Percentiles rank a stretch among this genome's conserved stretches.
phyloP scores from a whole-genome alignment of 2,329 filamentous ascomycete genomes.

The Orbilia javanica region DNA sequence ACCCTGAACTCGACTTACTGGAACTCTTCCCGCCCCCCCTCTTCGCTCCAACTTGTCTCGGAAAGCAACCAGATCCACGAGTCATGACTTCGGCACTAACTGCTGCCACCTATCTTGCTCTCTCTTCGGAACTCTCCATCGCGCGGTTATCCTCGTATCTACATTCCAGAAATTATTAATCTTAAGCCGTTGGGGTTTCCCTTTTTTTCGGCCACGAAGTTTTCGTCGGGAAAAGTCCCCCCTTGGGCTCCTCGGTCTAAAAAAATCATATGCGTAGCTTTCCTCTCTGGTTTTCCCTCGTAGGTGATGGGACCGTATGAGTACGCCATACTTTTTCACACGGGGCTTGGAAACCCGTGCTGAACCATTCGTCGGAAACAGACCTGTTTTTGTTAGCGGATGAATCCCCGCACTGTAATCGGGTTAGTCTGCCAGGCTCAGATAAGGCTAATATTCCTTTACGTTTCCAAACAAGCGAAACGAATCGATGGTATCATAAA shows the following conservation, averaged over 20 bases:
- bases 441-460: slow-evolving; percentile 22
- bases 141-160: slow-evolving; percentile 21
- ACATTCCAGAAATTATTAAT: slow-evolving; percentile 13
- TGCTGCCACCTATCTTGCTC: slow-evolving; percentile 1
- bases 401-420: slow-evolving; percentile 39
- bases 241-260: no score
- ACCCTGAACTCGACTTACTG: slow-evolving; percentile 5
- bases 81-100: slow-evolving; percentile 42
- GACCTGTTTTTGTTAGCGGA: slow-evolving; percentile 13
- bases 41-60: slow-evolving; percentile 29
- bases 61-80: slow-evolving; percentile 31
- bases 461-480: slow-evolving; percentile 10
- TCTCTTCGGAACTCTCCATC: slow-evolving; percentile 26
- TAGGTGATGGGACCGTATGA: no score
- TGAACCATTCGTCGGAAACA: slow-evolving; percentile 10
- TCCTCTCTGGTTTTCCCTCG: no score
- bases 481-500: slow-evolving; percentile 40
- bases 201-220: neutral
- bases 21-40: slow-evolving; percentile 8
- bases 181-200: neutral
- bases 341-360: neutral
- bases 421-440: slow-evolving; percentile 16
- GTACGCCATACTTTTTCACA: neutral
- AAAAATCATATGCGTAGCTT: neutral
- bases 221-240: neutral